Base-by-base conservation (phyloP, 106 monocot species). In the Hemerocallis citrina region DNA sequence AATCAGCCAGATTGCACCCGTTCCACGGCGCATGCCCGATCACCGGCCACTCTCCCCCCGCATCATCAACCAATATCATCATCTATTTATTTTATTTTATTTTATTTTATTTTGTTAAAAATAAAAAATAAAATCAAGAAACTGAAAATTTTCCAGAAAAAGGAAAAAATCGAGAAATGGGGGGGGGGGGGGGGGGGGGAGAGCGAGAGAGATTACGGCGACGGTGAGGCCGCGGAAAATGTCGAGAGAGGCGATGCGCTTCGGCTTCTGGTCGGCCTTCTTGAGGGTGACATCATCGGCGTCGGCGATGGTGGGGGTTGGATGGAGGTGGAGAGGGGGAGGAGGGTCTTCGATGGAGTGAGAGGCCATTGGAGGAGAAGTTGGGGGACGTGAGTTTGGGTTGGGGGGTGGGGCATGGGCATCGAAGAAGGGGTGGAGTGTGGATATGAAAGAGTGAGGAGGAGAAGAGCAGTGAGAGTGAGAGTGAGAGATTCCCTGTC, bases 141-240 rank as follows among this genome's bases (percentile, higher is more conserved):
- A n/a, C n/a, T n/a, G n/a, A n/a, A n/a, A 33, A 25, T 22, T 49
- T 49, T 21, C 49, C 1, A 56, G 2, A 56, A 16, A 10, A 34
- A 56, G 22, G 3, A 20, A 49, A 44, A n/a, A n/a, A n/a, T n/a
- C n/a, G n/a, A n/a, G n/a, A n/a, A n/a, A 6, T 36, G 39, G 12
- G 16, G 1, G 0, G 36, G 46, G 10, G 15, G 16, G 55, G 16
- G 29, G 13, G 12, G 15, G 25, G 56, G 36, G 29, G 55, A 14
- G n/a, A n/a, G n/a, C n/a, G n/a, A n/a, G n/a, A n/a, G 16, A 1
- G 27, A 3, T 17, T 70, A 87, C 92, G 50, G 92, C 83, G 34
- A 92, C 84, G 34, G 87, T 92, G 80, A 92, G 77, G 55, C 92
- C 92, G 5, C 87, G 83, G 71, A 92, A 92, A 61, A 92, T 75